These are phyloP conservation scores for Aegilops bicornis DNA, from an alignment of 176 grass and related monocot species.

Conservation along the genomic window DNA sequence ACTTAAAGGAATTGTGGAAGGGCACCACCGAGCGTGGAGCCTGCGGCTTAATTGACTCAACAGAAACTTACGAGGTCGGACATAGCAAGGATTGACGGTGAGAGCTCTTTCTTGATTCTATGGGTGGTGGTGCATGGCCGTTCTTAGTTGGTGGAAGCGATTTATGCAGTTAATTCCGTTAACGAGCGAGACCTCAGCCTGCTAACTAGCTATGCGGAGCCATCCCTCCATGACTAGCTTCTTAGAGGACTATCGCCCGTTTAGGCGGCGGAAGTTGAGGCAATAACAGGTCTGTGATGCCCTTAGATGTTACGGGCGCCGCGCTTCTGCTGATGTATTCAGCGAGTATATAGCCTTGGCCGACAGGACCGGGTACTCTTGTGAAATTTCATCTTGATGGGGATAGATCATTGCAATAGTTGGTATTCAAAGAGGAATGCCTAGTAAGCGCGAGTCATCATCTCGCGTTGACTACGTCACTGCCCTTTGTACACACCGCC, in stretches of 20 bases:
- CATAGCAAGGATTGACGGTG: conserved; percentile 56
- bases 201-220: conserved; percentile 53
- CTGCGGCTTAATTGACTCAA: conserved; percentile 38
- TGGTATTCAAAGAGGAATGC: conserved; percentile 54
- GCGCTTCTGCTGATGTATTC: conserved; percentile 53
- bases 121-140: not conserved
- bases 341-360: conserved; percentile 77
- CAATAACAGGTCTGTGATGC: conserved; percentile 76
- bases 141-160: not conserved
- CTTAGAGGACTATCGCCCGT: conserved; percentile 65
- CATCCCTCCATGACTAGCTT: conserved; percentile 64
- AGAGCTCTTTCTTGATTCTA: not conserved
- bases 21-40: conserved; percentile 30
- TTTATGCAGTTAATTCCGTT: conserved; percentile 67
- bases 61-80: conserved; percentile 61
- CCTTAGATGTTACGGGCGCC: conserved; percentile 42
- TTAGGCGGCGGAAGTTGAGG: conserved; percentile 63
- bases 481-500: no score
- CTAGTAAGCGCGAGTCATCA: not conserved
- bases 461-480: no score
- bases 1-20: conserved; percentile 21
- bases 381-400: conserved; percentile 67
- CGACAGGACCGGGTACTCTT: conserved; percentile 71
- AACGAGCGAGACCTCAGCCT: conserved; percentile 64
- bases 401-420: conserved; percentile 68